Conservation (phyloP, 2,329 filamentous ascomycete species). For the Cladosporium cucumerinum region DNA sequence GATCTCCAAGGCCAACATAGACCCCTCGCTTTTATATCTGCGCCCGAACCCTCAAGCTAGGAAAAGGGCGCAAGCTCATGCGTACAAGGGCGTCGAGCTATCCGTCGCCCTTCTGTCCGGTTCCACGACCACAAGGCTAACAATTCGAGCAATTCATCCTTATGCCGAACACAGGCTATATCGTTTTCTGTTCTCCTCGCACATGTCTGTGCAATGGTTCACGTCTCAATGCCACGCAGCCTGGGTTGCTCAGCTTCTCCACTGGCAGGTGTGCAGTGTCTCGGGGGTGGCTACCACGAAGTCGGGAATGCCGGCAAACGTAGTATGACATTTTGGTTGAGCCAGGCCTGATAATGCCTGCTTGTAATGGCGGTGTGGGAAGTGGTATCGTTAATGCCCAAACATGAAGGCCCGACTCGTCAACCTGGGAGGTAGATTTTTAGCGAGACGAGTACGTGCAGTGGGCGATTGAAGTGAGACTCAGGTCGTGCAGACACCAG, state of each 20-base stretch:
- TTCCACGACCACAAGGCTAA: neutral
- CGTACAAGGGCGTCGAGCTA: neutral
- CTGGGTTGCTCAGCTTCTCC: neutral
- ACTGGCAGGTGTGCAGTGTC: neutral
- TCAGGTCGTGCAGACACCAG: neutral
- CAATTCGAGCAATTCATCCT: neutral
- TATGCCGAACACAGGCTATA: neutral
- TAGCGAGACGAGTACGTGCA: neutral
- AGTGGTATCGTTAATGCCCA: neutral
- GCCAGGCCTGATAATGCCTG: neutral
- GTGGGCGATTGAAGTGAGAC: neutral
- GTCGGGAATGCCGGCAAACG: neutral
- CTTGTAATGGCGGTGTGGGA: neutral
- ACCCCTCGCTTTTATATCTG: neutral
- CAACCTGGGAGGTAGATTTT: neutral
- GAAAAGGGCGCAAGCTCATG: neutral
- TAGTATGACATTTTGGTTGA: neutral
- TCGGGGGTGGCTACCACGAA: neutral
- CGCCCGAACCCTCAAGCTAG: neutral
- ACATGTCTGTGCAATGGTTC: neutral
- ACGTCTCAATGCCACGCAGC: neutral
- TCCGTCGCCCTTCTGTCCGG: neutral
- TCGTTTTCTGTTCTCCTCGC: neutral
- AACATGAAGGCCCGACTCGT: conserved; percentile 2
- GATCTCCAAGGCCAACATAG: neutral